Evolutionary conservation across 1,284 basidiomycete genomes (phyloP).

Genomic region (Stygiomarasmius scandens): DNA sequence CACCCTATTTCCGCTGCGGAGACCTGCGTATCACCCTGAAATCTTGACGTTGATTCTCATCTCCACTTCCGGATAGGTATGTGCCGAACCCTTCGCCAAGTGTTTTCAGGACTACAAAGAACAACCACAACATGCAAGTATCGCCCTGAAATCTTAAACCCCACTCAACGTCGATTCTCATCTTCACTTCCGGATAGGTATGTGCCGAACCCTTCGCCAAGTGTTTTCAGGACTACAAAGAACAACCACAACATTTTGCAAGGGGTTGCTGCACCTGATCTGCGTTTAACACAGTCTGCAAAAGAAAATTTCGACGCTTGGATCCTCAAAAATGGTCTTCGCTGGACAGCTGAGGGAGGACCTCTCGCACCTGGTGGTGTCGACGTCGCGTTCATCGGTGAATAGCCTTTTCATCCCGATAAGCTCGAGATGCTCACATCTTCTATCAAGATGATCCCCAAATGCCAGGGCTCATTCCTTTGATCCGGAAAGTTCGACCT

Average conservation of each 20-base stretch:
- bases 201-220: conserved; percentile 83
- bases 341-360: conserved; percentile 82
- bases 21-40: conserved; percentile 11
- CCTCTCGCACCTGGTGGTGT: conserved; percentile 77
- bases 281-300: conserved; percentile 74
- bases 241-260: conserved; percentile 91
- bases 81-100: conserved; percentile 84
- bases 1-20: conserved; percentile 4
- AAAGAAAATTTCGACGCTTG: conserved; percentile 84
- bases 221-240: conserved; percentile 88
- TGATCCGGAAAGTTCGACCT: conserved; percentile 80
- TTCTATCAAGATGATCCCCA: conserved; percentile 70
- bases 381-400: conserved; percentile 85
- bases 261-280: conserved; percentile 77
- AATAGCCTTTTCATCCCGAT: conserved; percentile 17
- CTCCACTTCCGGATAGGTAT: conserved; percentile 54
- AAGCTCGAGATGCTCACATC: conserved; percentile 14
- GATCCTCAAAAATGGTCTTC: conserved; percentile 81
- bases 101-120: conserved; percentile 89
- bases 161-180: too few species aligned
- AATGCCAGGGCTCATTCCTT: conserved; percentile 85
- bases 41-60: conserved; percentile 4
- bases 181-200: too few species aligned
- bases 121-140: conserved; percentile 94
- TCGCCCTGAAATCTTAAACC: too few species aligned